Percentiles rank a stretch among this genome's conserved stretches.
Evolutionary conservation across 495 filamentous ascomycete genomes (phyloP).

Genomic region (Articulospora tetracladia): DNA sequence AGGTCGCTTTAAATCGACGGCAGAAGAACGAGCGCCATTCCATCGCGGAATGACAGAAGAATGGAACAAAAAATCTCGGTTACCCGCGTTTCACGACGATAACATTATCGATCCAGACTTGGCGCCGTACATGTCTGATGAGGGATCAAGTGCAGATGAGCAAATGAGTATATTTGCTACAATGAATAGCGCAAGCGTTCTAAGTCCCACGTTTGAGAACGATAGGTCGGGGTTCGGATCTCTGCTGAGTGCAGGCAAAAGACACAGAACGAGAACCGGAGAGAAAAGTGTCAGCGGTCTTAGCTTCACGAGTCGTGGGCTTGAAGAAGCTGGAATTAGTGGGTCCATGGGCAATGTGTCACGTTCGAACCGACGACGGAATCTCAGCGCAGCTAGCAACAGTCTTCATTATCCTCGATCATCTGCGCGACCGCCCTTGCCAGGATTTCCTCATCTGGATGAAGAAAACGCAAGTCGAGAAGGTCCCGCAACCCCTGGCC

Average conservation of each 20-base stretch:
- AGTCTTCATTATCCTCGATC: conserved; percentile 57
- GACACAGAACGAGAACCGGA: conserved; percentile 66
- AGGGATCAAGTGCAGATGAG: conserved; percentile 87
- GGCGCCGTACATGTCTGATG: conserved; percentile 92
- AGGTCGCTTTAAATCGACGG: conserved; percentile 50
- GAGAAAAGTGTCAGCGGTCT: conserved; percentile 65
- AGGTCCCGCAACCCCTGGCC: conserved; percentile 35
- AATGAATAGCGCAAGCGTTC: conserved; percentile 45
- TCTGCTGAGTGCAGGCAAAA: conserved; percentile 62
- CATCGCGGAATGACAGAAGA: conserved; percentile 69
- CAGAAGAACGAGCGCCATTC: conserved; percentile 67
- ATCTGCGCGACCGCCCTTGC: conserved; percentile 59
- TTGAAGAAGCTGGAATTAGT: conserved; percentile 34
- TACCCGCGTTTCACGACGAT: conserved; percentile 93
- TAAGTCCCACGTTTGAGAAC: conserved; percentile 41
- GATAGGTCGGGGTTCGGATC: conserved; percentile 44
- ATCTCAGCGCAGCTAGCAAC: conserved; percentile 69
- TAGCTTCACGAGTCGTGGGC: conserved; percentile 57
- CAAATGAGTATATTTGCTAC: conserved; percentile 82
- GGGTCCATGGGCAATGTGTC: conserved; percentile 24
- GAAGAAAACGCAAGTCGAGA: conserved; percentile 15
- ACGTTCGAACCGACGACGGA: conserved; percentile 55
- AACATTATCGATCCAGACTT: conserved; percentile 98
- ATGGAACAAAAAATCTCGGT: conserved; percentile 53
- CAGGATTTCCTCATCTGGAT: conserved; percentile 21